phyloP scores from a whole-genome alignment of 2,329 filamentous ascomycete genomes.

The Cryoendolithus antarcticus region DNA sequence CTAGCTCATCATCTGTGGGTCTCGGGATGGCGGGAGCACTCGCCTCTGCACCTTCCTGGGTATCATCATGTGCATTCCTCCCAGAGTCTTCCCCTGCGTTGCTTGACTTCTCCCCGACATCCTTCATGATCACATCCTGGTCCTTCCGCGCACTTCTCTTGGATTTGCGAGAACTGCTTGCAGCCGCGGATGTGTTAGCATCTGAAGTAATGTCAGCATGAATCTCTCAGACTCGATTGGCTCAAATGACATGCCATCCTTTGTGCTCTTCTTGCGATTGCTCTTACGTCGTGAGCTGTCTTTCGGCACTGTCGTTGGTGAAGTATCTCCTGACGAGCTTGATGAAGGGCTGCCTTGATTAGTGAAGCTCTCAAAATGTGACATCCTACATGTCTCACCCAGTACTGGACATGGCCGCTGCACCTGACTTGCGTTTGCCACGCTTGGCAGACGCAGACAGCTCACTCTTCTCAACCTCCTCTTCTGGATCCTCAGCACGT shows the following conservation, averaged over 20 bases:
- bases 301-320: constrained; percentile 42
- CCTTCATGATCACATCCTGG: constrained; percentile 23
- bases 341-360: constrained; percentile 43
- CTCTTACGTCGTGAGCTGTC: constrained; percentile 61
- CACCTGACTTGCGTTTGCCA: constrained; percentile 29
- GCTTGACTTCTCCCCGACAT: constrained; percentile 17
- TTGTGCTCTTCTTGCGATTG: constrained; percentile 50
- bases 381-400: constrained; percentile 39
- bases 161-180: constrained; percentile 18
- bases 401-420: constrained; percentile 59
- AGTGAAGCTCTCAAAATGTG: constrained; percentile 7
- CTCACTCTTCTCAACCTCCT: constrained; percentile 23
- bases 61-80: constrained; percentile 43
- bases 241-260: constrained; percentile 31
- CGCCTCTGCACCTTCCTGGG: constrained; percentile 19
- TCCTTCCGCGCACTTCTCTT: constrained; percentile 22
- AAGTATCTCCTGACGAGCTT: constrained; percentile 51
- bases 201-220: constrained; percentile 24
- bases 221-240: background rate
- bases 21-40: constrained; percentile 51
- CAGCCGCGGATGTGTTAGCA: constrained; percentile 18
- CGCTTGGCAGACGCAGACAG: constrained; percentile 43
- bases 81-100: constrained; percentile 24
- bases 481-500: constrained; percentile 33
- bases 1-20: constrained; percentile 47